These are phyloP conservation scores for Sordaria brevicollis DNA, from an alignment of 495 filamentous ascomycete genomes.

Conservation along the genomic window DNA sequence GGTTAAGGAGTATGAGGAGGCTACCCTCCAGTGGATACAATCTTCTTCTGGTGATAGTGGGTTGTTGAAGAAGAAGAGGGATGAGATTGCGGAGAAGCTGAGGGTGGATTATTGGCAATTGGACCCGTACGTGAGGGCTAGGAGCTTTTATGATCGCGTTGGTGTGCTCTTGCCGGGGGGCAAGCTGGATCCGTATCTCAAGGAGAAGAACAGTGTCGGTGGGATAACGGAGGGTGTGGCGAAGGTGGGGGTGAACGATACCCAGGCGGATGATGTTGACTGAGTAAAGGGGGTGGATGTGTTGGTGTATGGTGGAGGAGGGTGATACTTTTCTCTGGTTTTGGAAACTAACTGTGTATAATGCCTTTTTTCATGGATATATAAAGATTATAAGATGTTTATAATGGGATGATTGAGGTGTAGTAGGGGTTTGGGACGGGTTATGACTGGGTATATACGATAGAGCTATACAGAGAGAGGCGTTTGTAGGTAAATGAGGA, in stretches of 20 bases:
- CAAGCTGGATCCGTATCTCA: conserved; percentile 57
- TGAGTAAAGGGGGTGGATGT: conserved; percentile 15
- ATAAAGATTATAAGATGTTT: not conserved
- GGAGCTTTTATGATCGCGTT: conserved; percentile 63
- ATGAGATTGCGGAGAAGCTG: conserved; percentile 47
- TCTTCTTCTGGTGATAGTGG: conserved; percentile 23
- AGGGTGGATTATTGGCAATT: conserved; percentile 74
- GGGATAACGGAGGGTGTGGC: conserved; percentile 18
- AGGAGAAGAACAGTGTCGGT: conserved; percentile 19
- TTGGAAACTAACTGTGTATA: not conserved
- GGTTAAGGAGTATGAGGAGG: conserved; percentile 58
- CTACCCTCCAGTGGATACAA: conserved; percentile 60
- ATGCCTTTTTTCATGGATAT: not conserved
- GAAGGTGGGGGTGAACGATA: conserved; percentile 23
- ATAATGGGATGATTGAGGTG: not conserved
- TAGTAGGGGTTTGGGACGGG: not conserved
- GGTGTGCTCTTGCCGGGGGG: conserved; percentile 59
- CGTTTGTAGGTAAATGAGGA: not conserved
- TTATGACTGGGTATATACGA: not conserved
- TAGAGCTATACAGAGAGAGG: not conserved
- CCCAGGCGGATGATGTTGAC: conserved; percentile 45
- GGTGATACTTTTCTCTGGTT: not conserved
- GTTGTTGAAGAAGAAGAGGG: conserved; percentile 35
- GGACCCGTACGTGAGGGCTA: conserved; percentile 65
- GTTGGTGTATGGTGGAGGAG: not conserved